Base-by-base conservation (phyloP, 164 flowering plant genomes). In the Nymphaea colorata region DNA sequence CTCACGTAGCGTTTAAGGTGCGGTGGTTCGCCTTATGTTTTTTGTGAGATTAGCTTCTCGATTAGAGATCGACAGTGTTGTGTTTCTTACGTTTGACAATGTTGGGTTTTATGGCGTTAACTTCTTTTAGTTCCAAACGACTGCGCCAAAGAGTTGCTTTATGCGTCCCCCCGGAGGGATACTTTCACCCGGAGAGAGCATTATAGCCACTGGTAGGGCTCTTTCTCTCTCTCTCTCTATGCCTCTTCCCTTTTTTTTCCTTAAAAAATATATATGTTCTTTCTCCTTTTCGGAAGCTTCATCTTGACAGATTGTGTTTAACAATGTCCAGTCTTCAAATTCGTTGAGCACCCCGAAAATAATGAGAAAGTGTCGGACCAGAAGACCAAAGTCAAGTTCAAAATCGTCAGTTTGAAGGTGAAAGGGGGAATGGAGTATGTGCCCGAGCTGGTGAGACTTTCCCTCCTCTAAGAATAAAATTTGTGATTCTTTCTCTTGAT, bases 81-180 rank as follows among this genome's bases (percentile, higher is more conserved):
- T 2, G 55, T 47, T 7, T 2, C 55, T 47, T 7, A 15, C 12
- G 14, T 51, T 51, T 8, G 57, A 51, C 8, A 51, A 51, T 51
- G 57, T 51, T 7, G 36, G 12, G 12, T 51, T 51, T 51, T 51
- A 8, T 51, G 57, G 8, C 14, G 57, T 51, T 51, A 51, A 8
- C 8, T 51, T 15, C 3, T 10, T 51, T 51, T 51, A 90, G 98
- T 91, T 93, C 76, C 98, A 91, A 87, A 93, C 98, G 4, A 93
- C 97, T 61, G 96, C 96, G 41, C 98, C 98, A 4, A 93, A 93
- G 81, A 93, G 98, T 70, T 91, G 97, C 73, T 91, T 81, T 69
- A 93, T 93, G 98, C 87, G 97, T 7, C 98, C 98, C 44, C 97
- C 97, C 4, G 97, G 98, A 4, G 98, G 93, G n/a, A 84, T 88